phyloP scores from a whole-genome alignment of 2,329 filamentous ascomycete genomes.

The Knoxdaviesia capensis region DNA sequence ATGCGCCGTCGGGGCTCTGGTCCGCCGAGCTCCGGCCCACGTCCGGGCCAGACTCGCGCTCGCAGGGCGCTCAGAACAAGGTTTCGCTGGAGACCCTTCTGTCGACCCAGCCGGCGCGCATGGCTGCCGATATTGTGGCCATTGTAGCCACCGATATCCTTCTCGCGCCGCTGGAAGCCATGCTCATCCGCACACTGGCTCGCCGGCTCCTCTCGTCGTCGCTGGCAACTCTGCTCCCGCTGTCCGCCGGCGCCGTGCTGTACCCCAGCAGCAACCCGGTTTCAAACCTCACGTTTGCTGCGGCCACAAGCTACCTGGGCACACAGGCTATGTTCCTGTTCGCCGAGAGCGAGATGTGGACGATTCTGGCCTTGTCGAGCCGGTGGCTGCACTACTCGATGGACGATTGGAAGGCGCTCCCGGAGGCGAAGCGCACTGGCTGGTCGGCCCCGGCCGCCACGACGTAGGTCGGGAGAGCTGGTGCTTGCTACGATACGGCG shows the following conservation, averaged over 20 bases:
- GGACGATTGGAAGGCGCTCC: conserved; percentile 3
- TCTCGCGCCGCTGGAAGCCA: conserved; percentile 25
- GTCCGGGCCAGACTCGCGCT: conserved; percentile 12
- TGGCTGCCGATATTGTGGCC: conserved; percentile 27
- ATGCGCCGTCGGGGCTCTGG: conserved; percentile 26
- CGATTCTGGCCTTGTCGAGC: conserved; percentile 1
- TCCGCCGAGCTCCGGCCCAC: conserved; percentile 37
- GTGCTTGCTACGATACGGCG: no score
- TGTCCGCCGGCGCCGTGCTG: conserved; percentile 6
- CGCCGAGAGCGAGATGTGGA: conserved; percentile 3
- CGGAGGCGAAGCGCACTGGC: background rate
- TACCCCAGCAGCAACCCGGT: background rate
- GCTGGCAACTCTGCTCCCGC: background rate
- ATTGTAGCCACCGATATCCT: conserved; percentile 20
- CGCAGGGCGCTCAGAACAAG: conserved; percentile 8
- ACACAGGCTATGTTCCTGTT: background rate
- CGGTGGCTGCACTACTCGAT: conserved; percentile 3
- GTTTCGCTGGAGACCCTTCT: conserved; percentile 27
- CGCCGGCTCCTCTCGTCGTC: conserved; percentile 12
- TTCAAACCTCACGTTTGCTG: background rate
- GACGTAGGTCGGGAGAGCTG: no score
- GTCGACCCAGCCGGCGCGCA: conserved; percentile 24
- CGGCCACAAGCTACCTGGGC: background rate
- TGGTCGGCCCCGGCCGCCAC: no score
- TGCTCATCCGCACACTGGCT: conserved; percentile 23